Base-by-base conservation (phyloP, 2,329 filamentous ascomycete genomes). In the Aspergillus quadricinctus region DNA sequence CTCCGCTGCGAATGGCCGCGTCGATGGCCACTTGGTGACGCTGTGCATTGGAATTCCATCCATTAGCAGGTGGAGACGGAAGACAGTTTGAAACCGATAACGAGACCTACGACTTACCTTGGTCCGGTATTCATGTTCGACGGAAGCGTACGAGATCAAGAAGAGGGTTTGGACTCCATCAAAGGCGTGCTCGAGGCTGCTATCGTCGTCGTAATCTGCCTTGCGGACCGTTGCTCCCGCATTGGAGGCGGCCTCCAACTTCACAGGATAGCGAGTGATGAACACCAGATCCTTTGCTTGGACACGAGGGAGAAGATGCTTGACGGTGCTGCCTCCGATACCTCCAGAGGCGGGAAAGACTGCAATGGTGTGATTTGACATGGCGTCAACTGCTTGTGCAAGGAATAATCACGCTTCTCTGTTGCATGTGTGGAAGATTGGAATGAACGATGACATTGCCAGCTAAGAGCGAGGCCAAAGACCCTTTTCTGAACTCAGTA, bases 121-220 rank as follows among this genome's bases (percentile, higher is more conserved):
- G 21, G 72, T 66, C 1, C 80, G 72, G 59, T 78, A 75, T 5
- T 80, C 72, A 54, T 76, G 74, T 40, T 80, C 79, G 50, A 79
- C 74, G 54, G 78, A 79, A 14, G 80, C 76, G 58, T 80, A 82
- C 0, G 82, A 84, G 31, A 86, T 77, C 43, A 86, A 72, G 65
- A 86, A 81, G 50, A 86, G 68, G 29, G 75, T 71, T n/a, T 82
- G 77, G 11, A 83, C 73, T 7, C 77, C 80, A 2, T 71, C 58
- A 54, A 85, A 83, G 2, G 77, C 81, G 1, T 67, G 60, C 31
- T 77, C 69, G 23, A 85, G 70, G 3, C 78, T 75, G 0, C 69
- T 64, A 0, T 75, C 70, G 25, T 75, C 69, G 45, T 83, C 80
- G 64, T 82, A 86, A 58, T 79, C 77, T 4, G 80, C 82, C 53